A percentile compares a stretch with the other conserved stretches of the same genome.
These are phyloP conservation scores for Dendrobium chrysotoxum DNA, from an alignment of 106 monocot genomes.

Conservation along the genomic window DNA sequence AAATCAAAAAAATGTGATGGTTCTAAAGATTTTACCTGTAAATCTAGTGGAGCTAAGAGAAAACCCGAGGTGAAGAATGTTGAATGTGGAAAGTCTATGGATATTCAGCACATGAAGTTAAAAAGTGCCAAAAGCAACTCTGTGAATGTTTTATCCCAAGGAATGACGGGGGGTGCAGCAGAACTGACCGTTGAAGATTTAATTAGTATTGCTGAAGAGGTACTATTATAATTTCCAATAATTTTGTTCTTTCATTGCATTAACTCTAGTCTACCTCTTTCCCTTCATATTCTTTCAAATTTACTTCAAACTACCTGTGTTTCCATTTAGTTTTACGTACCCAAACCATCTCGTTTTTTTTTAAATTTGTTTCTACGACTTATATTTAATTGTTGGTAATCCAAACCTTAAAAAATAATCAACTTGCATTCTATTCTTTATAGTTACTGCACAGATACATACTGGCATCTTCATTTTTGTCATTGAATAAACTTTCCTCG, in stretches of 20 bases:
- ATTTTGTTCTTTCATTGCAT: not conserved
- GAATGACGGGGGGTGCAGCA: constrained; percentile 27
- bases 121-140: constrained; percentile 6
- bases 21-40: not conserved
- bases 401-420: not conserved
- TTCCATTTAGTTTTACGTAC: not conserved
- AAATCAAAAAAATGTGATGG: constrained; percentile 13
- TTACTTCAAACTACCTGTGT: not conserved
- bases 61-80: constrained; percentile 7
- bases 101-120: constrained; percentile 12
- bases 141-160: constrained; percentile 7
- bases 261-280: not conserved
- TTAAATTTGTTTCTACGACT: not conserved
- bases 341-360: not conserved
- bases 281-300: not conserved
- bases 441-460: not conserved
- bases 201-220: constrained; percentile 65
- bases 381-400: not conserved
- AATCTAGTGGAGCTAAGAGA: not conserved
- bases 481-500: not conserved
- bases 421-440: not conserved
- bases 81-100: not conserved
- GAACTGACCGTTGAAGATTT: constrained; percentile 67
- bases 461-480: not conserved
- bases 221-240: constrained; percentile 11